These are phyloP conservation scores for Penicillium freii DNA, from an alignment of 2,329 filamentous ascomycete genomes.

Conservation along the genomic window DNA sequence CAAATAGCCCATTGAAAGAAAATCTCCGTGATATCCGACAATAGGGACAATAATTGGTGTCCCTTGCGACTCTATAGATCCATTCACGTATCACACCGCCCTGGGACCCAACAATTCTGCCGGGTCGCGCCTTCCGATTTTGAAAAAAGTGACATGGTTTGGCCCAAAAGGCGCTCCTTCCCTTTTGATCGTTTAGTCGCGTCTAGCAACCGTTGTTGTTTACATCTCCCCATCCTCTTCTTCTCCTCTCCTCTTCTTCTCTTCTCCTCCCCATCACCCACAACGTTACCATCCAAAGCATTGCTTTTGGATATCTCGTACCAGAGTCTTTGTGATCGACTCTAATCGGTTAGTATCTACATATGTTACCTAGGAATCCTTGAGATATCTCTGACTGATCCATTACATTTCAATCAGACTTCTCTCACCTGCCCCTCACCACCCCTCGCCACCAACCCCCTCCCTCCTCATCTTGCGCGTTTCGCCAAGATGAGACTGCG, in stretches of 20 bases:
- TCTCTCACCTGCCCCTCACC: not conserved
- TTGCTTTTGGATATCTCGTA: not conserved
- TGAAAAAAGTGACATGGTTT: conserved; percentile 7
- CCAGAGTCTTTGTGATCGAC: not conserved
- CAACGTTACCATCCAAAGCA: not conserved
- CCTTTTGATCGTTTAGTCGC: not conserved
- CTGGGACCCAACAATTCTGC: not conserved
- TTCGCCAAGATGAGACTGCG: conserved; percentile 38
- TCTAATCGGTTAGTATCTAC: not conserved
- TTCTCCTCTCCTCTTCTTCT: not conserved
- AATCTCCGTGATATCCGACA: not conserved
- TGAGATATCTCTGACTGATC: not conserved
- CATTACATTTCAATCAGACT: not conserved
- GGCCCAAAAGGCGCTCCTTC: conserved; percentile 4
- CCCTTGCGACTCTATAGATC: not conserved
- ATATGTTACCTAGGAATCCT: not conserved
- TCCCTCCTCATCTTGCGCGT: not conserved
- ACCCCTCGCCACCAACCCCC: not conserved
- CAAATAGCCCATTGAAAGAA: not conserved
- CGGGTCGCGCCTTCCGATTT: conserved; percentile 4
- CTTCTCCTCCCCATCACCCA: not conserved
- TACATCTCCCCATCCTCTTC: not conserved
- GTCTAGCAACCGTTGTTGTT: conserved; percentile 3
- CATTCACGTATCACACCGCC: not conserved
- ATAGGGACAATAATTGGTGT: not conserved